These are phyloP conservation scores for Blastobotrys persicus DNA, from an alignment of 1,139 yeast species.

Conservation along the genomic window DNA sequence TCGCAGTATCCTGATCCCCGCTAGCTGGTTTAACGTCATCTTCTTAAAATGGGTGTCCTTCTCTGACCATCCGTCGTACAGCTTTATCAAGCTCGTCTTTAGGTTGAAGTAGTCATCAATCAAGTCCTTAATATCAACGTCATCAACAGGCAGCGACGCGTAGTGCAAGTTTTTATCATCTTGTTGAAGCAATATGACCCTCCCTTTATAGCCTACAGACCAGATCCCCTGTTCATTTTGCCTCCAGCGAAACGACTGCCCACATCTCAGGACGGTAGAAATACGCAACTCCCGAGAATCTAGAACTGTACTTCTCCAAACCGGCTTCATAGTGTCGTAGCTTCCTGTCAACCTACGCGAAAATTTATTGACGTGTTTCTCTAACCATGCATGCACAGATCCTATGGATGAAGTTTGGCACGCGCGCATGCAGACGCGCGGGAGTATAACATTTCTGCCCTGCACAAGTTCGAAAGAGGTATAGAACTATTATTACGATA, in stretches of 20 bases:
- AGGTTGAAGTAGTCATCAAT: slow-evolving; percentile 71
- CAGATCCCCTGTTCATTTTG: slow-evolving; percentile 30
- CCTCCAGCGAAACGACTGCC: slow-evolving; percentile 56
- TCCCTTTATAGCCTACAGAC: slow-evolving; percentile 38
- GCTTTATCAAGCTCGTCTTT: slow-evolving; percentile 48
- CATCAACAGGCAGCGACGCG: slow-evolving; percentile 27
- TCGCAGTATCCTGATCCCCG: slow-evolving; percentile 77
- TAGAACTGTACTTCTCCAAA: slow-evolving; percentile 32
- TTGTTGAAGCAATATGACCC: slow-evolving; percentile 38
- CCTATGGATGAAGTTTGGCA: too few species aligned
- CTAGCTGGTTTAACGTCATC: slow-evolving; percentile 41
- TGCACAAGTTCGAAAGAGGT: not conserved
- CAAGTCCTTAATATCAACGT: slow-evolving; percentile 33
- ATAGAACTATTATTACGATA: not conserved
- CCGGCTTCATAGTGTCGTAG: not conserved
- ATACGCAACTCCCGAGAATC: slow-evolving; percentile 52
- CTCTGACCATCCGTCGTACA: slow-evolving; percentile 61
- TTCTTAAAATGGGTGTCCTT: slow-evolving; percentile 51
- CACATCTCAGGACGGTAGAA: slow-evolving; percentile 77
- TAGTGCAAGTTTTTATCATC: slow-evolving; percentile 35
- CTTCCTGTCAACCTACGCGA: too few species aligned
- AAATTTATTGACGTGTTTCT: too few species aligned
- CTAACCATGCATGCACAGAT: too few species aligned
- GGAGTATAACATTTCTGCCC: not conserved
- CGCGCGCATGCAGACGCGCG: not conserved